These are phyloP conservation scores for Lodderomyces metapsilosis DNA, from an alignment of 1,139 yeast species.

Conservation along the genomic window DNA sequence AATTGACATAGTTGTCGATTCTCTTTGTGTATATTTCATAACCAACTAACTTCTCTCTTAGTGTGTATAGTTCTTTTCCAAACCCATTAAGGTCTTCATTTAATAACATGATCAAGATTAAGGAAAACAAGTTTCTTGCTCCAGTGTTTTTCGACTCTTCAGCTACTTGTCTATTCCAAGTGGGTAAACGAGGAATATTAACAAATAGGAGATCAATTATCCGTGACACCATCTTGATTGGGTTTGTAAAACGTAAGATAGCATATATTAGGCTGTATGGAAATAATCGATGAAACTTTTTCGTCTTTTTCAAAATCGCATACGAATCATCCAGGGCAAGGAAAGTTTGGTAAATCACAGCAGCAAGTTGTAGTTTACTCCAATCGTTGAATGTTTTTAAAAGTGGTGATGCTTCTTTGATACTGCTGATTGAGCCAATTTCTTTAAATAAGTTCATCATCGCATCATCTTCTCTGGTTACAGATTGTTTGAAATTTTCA, in stretches of 20 bases:
- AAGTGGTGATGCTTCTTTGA: constrained; percentile 66
- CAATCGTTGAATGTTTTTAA: constrained; percentile 72
- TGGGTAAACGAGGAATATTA: constrained; percentile 51
- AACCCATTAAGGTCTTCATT: constrained; percentile 77
- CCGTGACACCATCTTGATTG: constrained; percentile 76
- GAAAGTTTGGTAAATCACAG: constrained; percentile 76
- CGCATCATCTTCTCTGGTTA: constrained; percentile 49
- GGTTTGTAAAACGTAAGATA: constrained; percentile 78
- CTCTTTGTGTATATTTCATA: constrained; percentile 25
- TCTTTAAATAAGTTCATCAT: constrained; percentile 58
- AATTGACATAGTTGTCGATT: constrained; percentile 25
- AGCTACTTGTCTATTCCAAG: constrained; percentile 12
- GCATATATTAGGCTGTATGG: constrained; percentile 78
- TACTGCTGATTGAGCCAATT: constrained; percentile 51
- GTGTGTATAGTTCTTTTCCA: constrained; percentile 50
- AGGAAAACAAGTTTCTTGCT: constrained; percentile 59
- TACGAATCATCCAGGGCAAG: constrained; percentile 78
- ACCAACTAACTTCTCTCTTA: constrained; percentile 24
- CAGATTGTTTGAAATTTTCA: constrained; percentile 52
- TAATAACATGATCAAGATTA: constrained; percentile 68
- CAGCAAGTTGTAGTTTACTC: constrained; percentile 79
- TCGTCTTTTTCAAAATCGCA: constrained; percentile 67
- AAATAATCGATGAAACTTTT: constrained; percentile 66
- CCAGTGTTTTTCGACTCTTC: constrained; percentile 43
- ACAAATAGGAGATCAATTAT: constrained; percentile 77